Percentiles rank a stretch among this genome's conserved stretches.
Evolutionary conservation across 345 rosid species (phyloP).

Genomic region (Arabis alpina): DNA sequence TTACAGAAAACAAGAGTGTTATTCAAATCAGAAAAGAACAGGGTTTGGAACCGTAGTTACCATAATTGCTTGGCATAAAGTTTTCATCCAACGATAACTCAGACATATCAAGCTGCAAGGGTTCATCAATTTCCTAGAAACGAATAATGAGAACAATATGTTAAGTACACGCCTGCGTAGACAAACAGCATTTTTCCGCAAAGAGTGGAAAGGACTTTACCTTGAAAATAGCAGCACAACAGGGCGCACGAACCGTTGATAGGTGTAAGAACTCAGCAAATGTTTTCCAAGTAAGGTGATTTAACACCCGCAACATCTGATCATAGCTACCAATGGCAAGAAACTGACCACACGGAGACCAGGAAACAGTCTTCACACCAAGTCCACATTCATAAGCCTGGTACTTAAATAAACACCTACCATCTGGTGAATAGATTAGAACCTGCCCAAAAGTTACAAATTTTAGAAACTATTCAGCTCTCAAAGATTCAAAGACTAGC

Average conservation of each 20-base stretch:
- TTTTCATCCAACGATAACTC: slow-evolving; percentile 72
- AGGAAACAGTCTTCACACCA: slow-evolving; percentile 88
- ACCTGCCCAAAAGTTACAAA: slow-evolving; percentile 58
- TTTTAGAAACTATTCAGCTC: neutral
- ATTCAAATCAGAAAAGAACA: neutral
- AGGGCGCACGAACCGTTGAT: slow-evolving; percentile 83
- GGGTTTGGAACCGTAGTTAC: slow-evolving; percentile 43
- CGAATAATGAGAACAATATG: slow-evolving; percentile 1
- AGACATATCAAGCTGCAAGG: slow-evolving; percentile 81
- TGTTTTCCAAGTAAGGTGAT: slow-evolving; percentile 94
- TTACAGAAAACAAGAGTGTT: neutral
- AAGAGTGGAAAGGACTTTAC: slow-evolving; percentile 41
- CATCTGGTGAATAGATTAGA: slow-evolving; percentile 93
- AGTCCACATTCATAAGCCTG: slow-evolving; percentile 98
- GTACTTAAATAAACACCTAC: slow-evolving; percentile 88
- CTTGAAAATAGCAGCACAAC: slow-evolving; percentile 89
- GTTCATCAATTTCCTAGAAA: slow-evolving; percentile 88
- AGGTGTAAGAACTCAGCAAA: slow-evolving; percentile 95
- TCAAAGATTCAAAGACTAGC: neutral
- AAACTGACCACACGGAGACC: slow-evolving; percentile 99
- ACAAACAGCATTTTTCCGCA: neutral
- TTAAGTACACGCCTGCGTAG: slow-evolving; percentile 20
- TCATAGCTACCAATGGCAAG: slow-evolving; percentile 96
- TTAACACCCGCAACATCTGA: slow-evolving; percentile 86
- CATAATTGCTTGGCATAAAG: slow-evolving; percentile 69